Evolutionary conservation across 1,284 basidiomycete species (phyloP).

Genomic region (Melampsora larici-populina): DNA sequence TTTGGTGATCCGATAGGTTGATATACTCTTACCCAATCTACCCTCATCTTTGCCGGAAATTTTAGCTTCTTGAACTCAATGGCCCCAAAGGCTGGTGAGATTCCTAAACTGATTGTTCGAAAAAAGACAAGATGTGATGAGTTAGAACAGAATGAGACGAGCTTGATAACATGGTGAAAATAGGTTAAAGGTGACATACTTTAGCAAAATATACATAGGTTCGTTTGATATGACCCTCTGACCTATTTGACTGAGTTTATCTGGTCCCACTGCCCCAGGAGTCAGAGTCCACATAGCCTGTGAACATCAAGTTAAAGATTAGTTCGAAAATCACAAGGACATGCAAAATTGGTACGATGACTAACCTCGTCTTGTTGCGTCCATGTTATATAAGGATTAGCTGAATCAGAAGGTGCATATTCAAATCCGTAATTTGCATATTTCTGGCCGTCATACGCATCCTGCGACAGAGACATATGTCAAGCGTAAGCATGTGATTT

Average conservation of each 20-base stretch:
- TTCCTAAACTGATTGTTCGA: conserved; percentile 42
- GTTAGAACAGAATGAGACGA: conserved; percentile 56
- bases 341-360: conserved; percentile 55
- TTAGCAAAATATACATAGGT: conserved; percentile 55
- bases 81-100: conserved; percentile 46
- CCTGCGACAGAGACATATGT: conserved; percentile 47
- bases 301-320: conserved; percentile 74
- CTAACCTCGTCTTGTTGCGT: conserved; percentile 43
- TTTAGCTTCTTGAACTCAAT: conserved; percentile 43
- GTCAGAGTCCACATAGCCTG: conserved; percentile 72
- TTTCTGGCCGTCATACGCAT: conserved; percentile 56
- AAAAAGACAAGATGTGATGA: conserved; percentile 46
- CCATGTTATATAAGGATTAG: conserved; percentile 39
- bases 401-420: conserved; percentile 49
- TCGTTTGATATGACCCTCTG: conserved; percentile 74
- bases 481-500: not conserved
- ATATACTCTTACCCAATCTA: conserved; percentile 46
- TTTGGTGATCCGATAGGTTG: conserved; percentile 56
- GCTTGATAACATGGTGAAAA: not conserved
- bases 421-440: conserved; percentile 66
- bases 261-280: conserved; percentile 67
- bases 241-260: conserved; percentile 65
- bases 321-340: conserved; percentile 58
- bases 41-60: conserved; percentile 44
- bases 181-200: not conserved